Evolutionary conservation across 495 filamentous ascomycete species (phyloP), one percentile per base, ranked within the genome.

Genomic region (Ramalina peruviana): DNA sequence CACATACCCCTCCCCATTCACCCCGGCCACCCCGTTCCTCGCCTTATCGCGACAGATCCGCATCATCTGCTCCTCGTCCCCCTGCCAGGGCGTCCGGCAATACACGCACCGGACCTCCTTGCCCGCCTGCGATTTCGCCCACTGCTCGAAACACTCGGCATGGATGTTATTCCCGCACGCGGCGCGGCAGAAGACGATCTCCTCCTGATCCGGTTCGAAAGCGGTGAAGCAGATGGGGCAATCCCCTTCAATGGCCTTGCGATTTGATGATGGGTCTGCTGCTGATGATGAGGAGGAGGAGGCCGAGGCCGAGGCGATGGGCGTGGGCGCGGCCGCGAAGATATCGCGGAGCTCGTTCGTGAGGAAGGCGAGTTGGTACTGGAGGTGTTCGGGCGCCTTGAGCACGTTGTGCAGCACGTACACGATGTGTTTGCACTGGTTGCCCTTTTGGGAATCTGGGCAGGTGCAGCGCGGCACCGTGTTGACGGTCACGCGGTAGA

Each of bases 151-250:
- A 52, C 85, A 89, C 3, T 65, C 62, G 53, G 72, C 74, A 61
- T 92, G 86, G 11, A 89, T 71, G 54, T 92, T 89, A 61, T 88
- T 85, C 1, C 84, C 85, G 56, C 86, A 92, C 0, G 77, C 72
- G 3, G 76, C 74, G 47, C 76, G 76, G 60, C 86, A 92, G 70
- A 79, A 89, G 2, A 86, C 75, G 15, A 81, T 72, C 0, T 70
- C 63, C 49, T 83, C 80, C 5, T 68, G 65, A 5, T 67, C 61
- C 3, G 67, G 56, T 40, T 79, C 71, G 54, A 88, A 78, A 40
- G 83, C 78, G 55, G 69, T 77, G 58, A 81, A 86, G 62, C 86
- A 90, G 59, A 93, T 85, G 0, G 84, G 82, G 54, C 86, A 90
- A 54, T 90, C 82, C 13, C 80, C 85, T 30, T 88, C 82, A 3